A percentile compares a stretch with the other conserved stretches of the same genome.
Evolutionary conservation across 345 rosid genomes (phyloP).

Genomic region (Fremontodendron californicum): DNA sequence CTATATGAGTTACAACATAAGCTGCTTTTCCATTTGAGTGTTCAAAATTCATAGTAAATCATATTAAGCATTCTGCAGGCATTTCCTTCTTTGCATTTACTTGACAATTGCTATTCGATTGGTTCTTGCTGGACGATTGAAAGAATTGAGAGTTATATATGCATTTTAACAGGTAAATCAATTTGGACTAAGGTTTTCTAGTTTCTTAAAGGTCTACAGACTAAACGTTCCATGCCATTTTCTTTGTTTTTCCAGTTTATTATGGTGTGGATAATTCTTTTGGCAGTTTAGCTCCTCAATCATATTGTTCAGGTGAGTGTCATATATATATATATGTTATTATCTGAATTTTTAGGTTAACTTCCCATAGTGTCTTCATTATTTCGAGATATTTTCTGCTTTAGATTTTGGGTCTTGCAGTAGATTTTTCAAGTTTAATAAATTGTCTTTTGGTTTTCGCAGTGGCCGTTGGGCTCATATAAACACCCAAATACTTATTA

Average conservation of each 20-base stretch:
- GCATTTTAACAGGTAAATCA: conserved; percentile 66
- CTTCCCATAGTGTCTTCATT: background rate
- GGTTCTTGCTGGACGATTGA: conserved; percentile 67
- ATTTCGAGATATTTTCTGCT: too few species aligned
- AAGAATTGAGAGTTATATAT: conserved; percentile 50
- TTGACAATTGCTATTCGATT: conserved; percentile 62
- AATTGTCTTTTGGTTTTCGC: conserved; percentile 25
- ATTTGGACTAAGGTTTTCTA: too few species aligned
- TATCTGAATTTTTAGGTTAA: background rate
- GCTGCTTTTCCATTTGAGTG: background rate
- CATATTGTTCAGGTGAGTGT: conserved; percentile 63
- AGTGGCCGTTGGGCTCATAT: conserved; percentile 85
- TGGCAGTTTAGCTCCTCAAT: too few species aligned
- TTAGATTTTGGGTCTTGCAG: background rate
- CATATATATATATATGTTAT: background rate
- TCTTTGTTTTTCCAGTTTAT: too few species aligned
- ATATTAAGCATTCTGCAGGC: conserved; percentile 52
- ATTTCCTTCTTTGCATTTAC: conserved; percentile 65
- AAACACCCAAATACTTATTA: conserved; percentile 75
- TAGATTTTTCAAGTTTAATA: background rate
- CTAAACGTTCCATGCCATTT: too few species aligned
- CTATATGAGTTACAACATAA: background rate
- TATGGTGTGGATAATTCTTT: too few species aligned
- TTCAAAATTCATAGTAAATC: conserved; percentile 22
- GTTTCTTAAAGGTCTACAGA: too few species aligned